Evolutionary conservation across 2,329 filamentous ascomycete genomes (phyloP).

Genomic region (Cladophialophora bantiana): DNA sequence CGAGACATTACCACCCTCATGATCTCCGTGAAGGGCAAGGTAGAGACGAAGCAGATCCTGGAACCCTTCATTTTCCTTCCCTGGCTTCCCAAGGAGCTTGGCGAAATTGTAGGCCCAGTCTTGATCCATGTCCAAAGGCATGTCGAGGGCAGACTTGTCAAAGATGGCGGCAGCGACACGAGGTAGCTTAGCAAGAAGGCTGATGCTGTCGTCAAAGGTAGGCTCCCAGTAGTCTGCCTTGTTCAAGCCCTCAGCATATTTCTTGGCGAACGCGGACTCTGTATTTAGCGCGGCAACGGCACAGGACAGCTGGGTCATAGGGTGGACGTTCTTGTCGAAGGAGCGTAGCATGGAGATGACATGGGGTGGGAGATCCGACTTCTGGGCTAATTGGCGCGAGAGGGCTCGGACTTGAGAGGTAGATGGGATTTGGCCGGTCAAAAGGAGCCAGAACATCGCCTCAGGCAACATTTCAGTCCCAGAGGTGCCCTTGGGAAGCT

Average conservation of each 20-base stretch:
- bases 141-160: slow-evolving; percentile 80
- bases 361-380: slow-evolving; percentile 81
- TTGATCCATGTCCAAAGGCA: slow-evolving; percentile 77
- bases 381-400: slow-evolving; percentile 84
- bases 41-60: slow-evolving; percentile 94
- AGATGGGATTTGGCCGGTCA: slow-evolving; percentile 90
- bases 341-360: slow-evolving; percentile 86
- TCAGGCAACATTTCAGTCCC: slow-evolving; percentile 98
- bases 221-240: slow-evolving; percentile 99
- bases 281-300: slow-evolving; percentile 96
- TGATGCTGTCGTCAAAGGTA: slow-evolving; percentile 94
- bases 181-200: slow-evolving; percentile 91
- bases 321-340: slow-evolving; percentile 89
- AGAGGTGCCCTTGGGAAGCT: slow-evolving; percentile 88
- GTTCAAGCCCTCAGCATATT: slow-evolving; percentile 86
- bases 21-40: slow-evolving; percentile 94
- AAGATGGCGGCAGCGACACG: slow-evolving; percentile 98
- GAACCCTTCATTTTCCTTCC: slow-evolving; percentile 88
- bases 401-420: slow-evolving; percentile 80
- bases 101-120: slow-evolving; percentile 99
- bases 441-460: slow-evolving; percentile 98
- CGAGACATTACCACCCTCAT: slow-evolving; percentile 97
- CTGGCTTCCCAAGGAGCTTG: slow-evolving; percentile 89
- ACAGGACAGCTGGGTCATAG: slow-evolving; percentile 97
- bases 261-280: slow-evolving; percentile 90